Base-by-base conservation (phyloP, 108 stramenopile species). In the Ochromonas danica region DNA sequence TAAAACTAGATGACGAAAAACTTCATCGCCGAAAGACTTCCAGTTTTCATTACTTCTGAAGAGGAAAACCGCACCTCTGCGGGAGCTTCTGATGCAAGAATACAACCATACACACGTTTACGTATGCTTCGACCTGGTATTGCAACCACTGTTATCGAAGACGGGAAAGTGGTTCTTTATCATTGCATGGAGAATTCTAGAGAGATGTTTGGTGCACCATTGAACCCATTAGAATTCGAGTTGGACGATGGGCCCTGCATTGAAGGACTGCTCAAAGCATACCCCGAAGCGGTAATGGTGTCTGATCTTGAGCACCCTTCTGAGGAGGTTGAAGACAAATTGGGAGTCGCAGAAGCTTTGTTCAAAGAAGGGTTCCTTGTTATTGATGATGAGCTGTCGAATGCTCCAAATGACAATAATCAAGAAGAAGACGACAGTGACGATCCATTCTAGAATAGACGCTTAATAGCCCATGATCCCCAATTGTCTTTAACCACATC, bases 161-260 rank as follows among this genome's bases (percentile, higher is more conserved):
- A 94, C 22, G 94, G 88, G 14, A 91, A 90, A 80, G 94, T 93
- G 1, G 93, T 98, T 1, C 60, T 99, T 35, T 98, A 98, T 85
- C 98, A 99, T 78, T 95, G 94, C 81, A 87, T 84, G 39, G 94
- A 94, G 70, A 99, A 99, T 81, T 87, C 94, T 1, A 67, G 94
- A 22, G 91, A 88, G 33, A 94, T 91, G 81, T 93, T 92, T 38
- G 94, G 90, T 27, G 91, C 87, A 45, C 90, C 95, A 31, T 78
- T 95, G 71, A 90, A 91, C 79, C 94, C 95, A 25, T 79, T 99
- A 88, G 97, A 98, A 83, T 98, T 97, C 77, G 97, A 97, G 80
- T 86, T 95, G 43, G 98, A 98, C 79, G 98, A 97, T 80, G 98
- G 94, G 1, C 94, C 88, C 1, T 93, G 96, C 25, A 62, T 99